A percentile compares a stretch with the other conserved stretches of the same genome.
These are phyloP conservation scores for Pterulicium gracile DNA, from an alignment of 1,284 basidiomycete genomes.

Conservation along the genomic window DNA sequence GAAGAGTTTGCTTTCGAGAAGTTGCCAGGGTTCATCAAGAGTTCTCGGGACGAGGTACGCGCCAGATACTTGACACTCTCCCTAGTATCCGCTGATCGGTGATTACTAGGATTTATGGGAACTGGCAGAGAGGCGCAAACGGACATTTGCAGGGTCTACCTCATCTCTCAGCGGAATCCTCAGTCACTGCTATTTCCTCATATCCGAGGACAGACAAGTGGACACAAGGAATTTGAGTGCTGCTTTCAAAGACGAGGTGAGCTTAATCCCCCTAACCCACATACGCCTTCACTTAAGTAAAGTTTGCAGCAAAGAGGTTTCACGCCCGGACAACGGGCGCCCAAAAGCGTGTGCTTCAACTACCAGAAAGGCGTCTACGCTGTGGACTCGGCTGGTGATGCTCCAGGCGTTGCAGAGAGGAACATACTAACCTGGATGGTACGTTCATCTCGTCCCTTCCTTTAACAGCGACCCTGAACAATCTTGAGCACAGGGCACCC, in stretches of 20 bases:
- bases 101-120: slow-evolving; percentile 50
- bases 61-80: too few species aligned
- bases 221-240: slow-evolving; percentile 48
- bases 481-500: slow-evolving; percentile 57
- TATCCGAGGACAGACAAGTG: slow-evolving; percentile 54
- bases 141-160: slow-evolving; percentile 79
- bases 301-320: slow-evolving; percentile 46
- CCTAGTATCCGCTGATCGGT: too few species aligned
- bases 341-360: slow-evolving; percentile 62
- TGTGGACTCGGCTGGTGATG: slow-evolving; percentile 61
- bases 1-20: slow-evolving; percentile 89
- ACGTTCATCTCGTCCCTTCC: slow-evolving; percentile 15
- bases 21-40: slow-evolving; percentile 68
- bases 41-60: slow-evolving; percentile 67
- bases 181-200: slow-evolving; percentile 81
- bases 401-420: slow-evolving; percentile 35
- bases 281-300: slow-evolving; percentile 1
- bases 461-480: background rate
- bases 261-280: slow-evolving; percentile 12
- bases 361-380: slow-evolving; percentile 64
- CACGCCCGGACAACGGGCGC: slow-evolving; percentile 75
- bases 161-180: slow-evolving; percentile 85
- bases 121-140: slow-evolving; percentile 49
- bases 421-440: slow-evolving; percentile 81
- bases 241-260: slow-evolving; percentile 53